phyloP scores from a whole-genome alignment of 1,284 basidiomycete species.

The Leccinum fallax region DNA sequence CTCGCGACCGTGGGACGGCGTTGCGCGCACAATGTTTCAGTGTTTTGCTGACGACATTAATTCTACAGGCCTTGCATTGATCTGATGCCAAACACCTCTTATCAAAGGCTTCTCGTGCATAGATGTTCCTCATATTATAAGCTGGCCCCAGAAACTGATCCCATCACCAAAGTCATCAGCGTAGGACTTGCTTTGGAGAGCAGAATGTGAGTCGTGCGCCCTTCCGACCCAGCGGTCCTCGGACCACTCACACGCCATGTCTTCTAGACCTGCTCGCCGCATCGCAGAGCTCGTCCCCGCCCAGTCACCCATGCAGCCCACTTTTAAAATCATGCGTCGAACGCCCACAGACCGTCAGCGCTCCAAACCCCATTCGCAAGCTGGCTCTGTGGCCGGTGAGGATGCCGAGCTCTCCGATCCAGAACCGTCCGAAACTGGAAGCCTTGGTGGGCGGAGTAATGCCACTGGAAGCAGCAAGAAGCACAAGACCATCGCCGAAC shows the following conservation, averaged over 20 bases:
- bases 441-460: conserved; percentile 66
- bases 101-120: conserved; percentile 81
- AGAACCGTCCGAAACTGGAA: conserved; percentile 78
- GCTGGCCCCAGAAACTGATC: conserved; percentile 66
- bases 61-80: conserved; percentile 58
- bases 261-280: conserved; percentile 61
- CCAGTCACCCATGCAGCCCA: conserved; percentile 64
- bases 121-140: conserved; percentile 80
- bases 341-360: conserved; percentile 50
- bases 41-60: conserved; percentile 19
- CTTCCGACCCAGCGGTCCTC: conserved; percentile 3
- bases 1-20: conserved; percentile 5
- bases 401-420: conserved; percentile 74
- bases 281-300: conserved; percentile 79
- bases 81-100: conserved; percentile 67
- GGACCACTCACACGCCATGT: conserved; percentile 12
- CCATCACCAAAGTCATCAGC: conserved; percentile 59
- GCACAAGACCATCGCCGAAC: conserved; percentile 74
- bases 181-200: conserved; percentile 62
- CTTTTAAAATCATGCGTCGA: conserved; percentile 85
- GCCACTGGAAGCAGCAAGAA: conserved; percentile 63
- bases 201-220: conserved; percentile 59
- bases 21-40: conserved; percentile 12
- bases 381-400: conserved; percentile 69
- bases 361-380: conserved; percentile 58